Evolutionary conservation across 2,329 filamentous ascomycete genomes (phyloP).

Genomic region (Exophiala lecanii-corni): DNA sequence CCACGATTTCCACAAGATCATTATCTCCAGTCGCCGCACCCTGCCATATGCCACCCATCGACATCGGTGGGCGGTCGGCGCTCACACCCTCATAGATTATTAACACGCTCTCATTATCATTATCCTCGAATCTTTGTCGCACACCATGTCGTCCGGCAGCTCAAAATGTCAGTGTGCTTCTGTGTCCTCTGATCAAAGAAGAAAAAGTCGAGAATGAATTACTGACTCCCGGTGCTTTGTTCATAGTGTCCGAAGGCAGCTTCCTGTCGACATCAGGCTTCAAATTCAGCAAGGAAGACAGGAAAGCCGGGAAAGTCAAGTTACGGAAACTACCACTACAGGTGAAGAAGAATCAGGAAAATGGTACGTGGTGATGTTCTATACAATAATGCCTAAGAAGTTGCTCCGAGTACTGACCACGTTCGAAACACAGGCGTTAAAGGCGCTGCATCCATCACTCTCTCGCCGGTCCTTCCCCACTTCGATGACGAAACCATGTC

Average conservation of each 20-base stretch:
- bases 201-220: no score
- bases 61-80: no score
- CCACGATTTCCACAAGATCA: no score
- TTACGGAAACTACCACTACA: slow-evolving; percentile 37
- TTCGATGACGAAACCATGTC: slow-evolving; percentile 72
- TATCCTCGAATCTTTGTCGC: no score
- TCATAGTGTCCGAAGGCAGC: slow-evolving; percentile 29
- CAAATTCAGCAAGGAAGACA: slow-evolving; percentile 42
- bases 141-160: no score
- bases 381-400: no score
- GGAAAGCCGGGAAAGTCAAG: slow-evolving; percentile 42
- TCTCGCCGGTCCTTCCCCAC: slow-evolving; percentile 44
- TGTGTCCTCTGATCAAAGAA: no score
- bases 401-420: background rate
- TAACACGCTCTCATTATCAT: no score
- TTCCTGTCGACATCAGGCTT: slow-evolving; percentile 44
- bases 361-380: slow-evolving; percentile 20
- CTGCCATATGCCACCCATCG: no score
- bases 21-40: no score
- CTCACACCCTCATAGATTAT: no score
- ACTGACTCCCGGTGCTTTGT: slow-evolving; percentile 21
- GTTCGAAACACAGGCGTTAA: slow-evolving; percentile 20
- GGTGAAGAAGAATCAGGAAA: slow-evolving; percentile 34
- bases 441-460: slow-evolving; percentile 31
- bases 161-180: no score